Conservation (phyloP, 306 rosid genomes). For the Neltuma alba region DNA sequence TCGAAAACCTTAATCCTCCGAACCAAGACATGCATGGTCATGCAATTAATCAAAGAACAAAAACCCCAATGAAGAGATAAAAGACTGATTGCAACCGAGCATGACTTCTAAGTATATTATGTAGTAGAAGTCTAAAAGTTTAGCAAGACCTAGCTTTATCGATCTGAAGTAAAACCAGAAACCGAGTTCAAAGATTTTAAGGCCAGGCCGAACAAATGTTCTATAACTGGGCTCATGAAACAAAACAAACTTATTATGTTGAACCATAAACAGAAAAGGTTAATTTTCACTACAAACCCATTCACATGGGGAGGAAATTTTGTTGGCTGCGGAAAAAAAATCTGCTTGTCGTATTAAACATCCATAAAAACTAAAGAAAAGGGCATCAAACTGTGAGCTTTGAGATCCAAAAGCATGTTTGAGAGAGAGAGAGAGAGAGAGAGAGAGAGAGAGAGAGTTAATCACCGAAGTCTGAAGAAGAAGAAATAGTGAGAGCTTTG, state of each 20-base stretch:
- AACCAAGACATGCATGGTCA: constrained; percentile 37
- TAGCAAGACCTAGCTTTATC: background rate
- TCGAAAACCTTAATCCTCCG: background rate
- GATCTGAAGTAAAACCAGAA: background rate
- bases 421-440: background rate
- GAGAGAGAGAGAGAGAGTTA: background rate
- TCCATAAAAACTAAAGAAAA: background rate
- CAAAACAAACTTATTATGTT: background rate
- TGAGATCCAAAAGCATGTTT: background rate
- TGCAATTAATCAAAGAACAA: background rate
- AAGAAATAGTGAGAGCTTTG: constrained; percentile 73
- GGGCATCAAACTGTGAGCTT: background rate
- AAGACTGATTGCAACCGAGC: background rate
- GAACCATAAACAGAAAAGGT: background rate
- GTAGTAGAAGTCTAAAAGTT: background rate
- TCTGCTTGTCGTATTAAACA: background rate
- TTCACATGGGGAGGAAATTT: background rate
- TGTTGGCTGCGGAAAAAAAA: background rate
- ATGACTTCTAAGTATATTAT: background rate
- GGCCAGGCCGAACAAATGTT: background rate
- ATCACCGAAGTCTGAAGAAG: constrained; percentile 64
- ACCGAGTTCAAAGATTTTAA: background rate
- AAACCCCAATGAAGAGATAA: background rate
- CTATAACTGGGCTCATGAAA: background rate
- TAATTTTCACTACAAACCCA: background rate